Evolutionary conservation across 2,329 filamentous ascomycete genomes (phyloP).

Genomic region (Aspergillus sp.): DNA sequence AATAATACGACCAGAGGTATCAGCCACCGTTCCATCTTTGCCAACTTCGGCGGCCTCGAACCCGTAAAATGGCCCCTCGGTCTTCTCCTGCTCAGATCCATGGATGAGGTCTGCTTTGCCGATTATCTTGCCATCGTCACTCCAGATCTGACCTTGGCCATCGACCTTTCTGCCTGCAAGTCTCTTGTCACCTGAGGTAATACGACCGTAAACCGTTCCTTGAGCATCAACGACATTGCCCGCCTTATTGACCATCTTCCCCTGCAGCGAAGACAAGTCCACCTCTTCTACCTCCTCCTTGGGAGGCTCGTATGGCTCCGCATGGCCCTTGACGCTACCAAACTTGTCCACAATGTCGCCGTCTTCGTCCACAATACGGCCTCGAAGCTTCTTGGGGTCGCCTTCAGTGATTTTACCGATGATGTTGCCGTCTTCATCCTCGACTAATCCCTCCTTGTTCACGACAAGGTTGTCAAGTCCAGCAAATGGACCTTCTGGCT

Average conservation of each 20-base stretch:
- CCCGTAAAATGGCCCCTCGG: conserved; percentile 57
- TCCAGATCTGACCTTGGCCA: conserved; percentile 60
- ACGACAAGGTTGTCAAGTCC: conserved; percentile 54
- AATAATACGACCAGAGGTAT: conserved; percentile 37
- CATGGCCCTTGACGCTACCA: conserved; percentile 56
- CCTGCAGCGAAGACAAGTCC: conserved; percentile 57
- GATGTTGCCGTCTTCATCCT: conserved; percentile 73
- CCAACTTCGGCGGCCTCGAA: conserved; percentile 53
- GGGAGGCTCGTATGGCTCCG: conserved; percentile 50
- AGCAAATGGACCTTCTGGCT: conserved; percentile 54
- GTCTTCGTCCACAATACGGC: conserved; percentile 63
- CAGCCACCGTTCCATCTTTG: conserved; percentile 52
- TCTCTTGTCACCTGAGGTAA: conserved; percentile 53
- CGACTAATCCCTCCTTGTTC: conserved; percentile 54
- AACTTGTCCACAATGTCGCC: conserved; percentile 79
- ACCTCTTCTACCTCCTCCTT: conserved; percentile 45
- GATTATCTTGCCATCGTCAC: conserved; percentile 58
- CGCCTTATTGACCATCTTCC: conserved; percentile 60
- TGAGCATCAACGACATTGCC: conserved; percentile 58
- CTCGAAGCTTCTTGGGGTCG: conserved; percentile 66
- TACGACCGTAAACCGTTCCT: conserved; percentile 55
- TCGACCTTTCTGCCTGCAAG: conserved; percentile 60
- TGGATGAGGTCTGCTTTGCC: conserved; percentile 54
- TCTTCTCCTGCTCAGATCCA: conserved; percentile 42
- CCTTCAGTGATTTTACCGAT: conserved; percentile 69